These are phyloP conservation scores for Xylariaceae sp. DNA, from an alignment of 2,329 filamentous ascomycete species.

Conservation along the genomic window DNA sequence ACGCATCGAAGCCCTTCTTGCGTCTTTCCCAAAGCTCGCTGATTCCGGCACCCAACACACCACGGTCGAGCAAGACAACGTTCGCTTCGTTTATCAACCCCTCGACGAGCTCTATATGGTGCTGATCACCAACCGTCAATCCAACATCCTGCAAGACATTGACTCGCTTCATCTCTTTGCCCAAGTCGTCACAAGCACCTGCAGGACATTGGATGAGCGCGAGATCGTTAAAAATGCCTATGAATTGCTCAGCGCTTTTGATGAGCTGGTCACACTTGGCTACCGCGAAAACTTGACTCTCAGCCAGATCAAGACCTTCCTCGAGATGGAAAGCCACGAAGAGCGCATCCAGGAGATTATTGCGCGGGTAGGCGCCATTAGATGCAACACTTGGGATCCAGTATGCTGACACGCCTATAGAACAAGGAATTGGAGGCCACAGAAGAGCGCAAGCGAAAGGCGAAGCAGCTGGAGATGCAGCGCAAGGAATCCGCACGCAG, in stretches of 20 bases:
- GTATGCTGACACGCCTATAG: conserved; percentile 37
- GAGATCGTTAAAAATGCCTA: conserved; percentile 95
- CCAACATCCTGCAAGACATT: conserved; percentile 98
- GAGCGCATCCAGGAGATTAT: conserved; percentile 99
- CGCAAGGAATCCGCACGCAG: conserved; percentile 88
- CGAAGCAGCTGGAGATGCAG: conserved; percentile 98
- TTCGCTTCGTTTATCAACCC: conserved; percentile 98
- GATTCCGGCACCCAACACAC: conserved; percentile 96
- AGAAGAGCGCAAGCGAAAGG: conserved; percentile 96
- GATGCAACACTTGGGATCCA: neutral
- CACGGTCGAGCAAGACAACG: conserved; percentile 97
- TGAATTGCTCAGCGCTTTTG: conserved; percentile 92
- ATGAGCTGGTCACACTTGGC: conserved; percentile 92
- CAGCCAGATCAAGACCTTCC: conserved; percentile 96
- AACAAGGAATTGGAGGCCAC: conserved; percentile 99
- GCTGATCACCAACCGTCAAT: conserved; percentile 98
- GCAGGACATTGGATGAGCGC: conserved; percentile 91
- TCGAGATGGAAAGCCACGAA: conserved; percentile 99
- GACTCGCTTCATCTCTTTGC: conserved; percentile 97
- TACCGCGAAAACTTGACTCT: conserved; percentile 96
- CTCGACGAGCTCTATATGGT: conserved; percentile 99
- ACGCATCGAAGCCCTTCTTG: conserved; percentile 91
- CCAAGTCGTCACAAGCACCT: conserved; percentile 94
- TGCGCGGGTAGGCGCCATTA: conserved; percentile 59
- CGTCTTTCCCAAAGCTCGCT: conserved; percentile 95